Base-by-base conservation (phyloP, 805 yeast species). In the Starmerella potacharoeniae region DNA sequence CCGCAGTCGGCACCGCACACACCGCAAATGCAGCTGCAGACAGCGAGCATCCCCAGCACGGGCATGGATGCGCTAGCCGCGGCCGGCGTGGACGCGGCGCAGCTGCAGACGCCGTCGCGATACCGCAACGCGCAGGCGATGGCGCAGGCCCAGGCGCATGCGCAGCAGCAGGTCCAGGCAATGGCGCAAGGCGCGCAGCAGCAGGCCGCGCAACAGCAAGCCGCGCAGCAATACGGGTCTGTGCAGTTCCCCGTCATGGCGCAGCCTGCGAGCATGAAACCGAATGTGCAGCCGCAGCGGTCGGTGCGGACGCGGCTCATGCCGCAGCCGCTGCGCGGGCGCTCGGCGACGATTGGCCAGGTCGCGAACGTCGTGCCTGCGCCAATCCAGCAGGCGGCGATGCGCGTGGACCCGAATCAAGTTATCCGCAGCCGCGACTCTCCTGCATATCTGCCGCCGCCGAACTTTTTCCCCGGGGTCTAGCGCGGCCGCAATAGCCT, bases 371-470 rank as follows among this genome's bases (percentile, higher is more conserved):
- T 70, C 28, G 70, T 72, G 29, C 75, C 75, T 3, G 71, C 67
- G 9, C 69, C 69, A 17, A 60, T 72, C 33, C 75, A 72, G 57
- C 68, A 72, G 40, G 74, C 74, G 1, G 69, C 74, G 1, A 72
- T 73, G 6, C 62, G 71, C 54, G 70, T 72, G 37, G 68, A 71
- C 50, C 71, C 73, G 1, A 63, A 64, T 28, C 67, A 70, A 16
- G 63, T 67, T 5, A 70, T 71, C 29, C 67, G 68, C 13, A 68
- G 72, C 34, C 73, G 71, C 58, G 69, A 71, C 14, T 64, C 69
- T 51, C 74, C 75, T 0, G 73, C 74, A 2, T 71, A 71, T 55
- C 62, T 70, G 51, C 74, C 74, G 4, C 75, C 75, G 7, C 68
- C 71, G 4, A 72, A 68, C 40, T 55, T 56, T 35, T 62, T 55